Conservation (phyloP, 2,329 filamentous ascomycete species). For the Pezicula radicicola region DNA sequence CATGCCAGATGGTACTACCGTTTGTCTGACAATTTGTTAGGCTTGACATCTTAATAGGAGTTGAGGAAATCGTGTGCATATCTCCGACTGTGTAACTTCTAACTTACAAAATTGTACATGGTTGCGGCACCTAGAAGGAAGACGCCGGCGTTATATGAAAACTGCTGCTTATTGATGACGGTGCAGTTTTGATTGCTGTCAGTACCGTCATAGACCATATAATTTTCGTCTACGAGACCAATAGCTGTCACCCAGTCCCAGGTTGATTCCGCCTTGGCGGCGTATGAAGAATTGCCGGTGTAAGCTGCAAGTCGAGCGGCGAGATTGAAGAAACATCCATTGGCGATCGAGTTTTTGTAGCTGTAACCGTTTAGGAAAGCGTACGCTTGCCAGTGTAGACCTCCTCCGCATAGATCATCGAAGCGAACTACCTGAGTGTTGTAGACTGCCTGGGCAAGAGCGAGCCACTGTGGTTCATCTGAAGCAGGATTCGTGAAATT, state of each 20-base stretch:
- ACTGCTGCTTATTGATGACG: conserved; percentile 56
- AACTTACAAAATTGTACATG: conserved; percentile 43
- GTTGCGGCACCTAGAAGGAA: conserved; percentile 56
- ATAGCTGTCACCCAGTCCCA: conserved; percentile 65
- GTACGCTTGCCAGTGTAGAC: conserved; percentile 81
- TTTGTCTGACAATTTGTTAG: conserved; percentile 30
- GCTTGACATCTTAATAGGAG: background rate
- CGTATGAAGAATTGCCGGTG: conserved; percentile 74
- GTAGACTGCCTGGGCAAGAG: conserved; percentile 75
- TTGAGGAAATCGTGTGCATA: background rate
- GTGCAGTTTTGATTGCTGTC: conserved; percentile 54
- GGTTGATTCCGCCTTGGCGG: conserved; percentile 67
- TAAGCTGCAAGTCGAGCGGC: conserved; percentile 68
- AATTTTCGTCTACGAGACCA: conserved; percentile 52
- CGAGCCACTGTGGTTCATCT: conserved; percentile 60
- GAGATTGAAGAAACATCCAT: conserved; percentile 58
- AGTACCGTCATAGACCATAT: conserved; percentile 56
- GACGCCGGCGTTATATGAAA: conserved; percentile 64
- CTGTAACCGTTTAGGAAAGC: conserved; percentile 76
- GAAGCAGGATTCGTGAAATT: conserved; percentile 53
- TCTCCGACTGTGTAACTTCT: background rate
- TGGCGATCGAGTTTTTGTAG: conserved; percentile 67
- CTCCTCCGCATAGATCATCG: conserved; percentile 69
- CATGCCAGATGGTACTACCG: conserved; percentile 30
- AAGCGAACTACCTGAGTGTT: conserved; percentile 73